Evolutionary conservation across 257 asterid species (phyloP), one percentile per base, ranked within the genome.

Genomic region (Osmanthus fragrans): DNA sequence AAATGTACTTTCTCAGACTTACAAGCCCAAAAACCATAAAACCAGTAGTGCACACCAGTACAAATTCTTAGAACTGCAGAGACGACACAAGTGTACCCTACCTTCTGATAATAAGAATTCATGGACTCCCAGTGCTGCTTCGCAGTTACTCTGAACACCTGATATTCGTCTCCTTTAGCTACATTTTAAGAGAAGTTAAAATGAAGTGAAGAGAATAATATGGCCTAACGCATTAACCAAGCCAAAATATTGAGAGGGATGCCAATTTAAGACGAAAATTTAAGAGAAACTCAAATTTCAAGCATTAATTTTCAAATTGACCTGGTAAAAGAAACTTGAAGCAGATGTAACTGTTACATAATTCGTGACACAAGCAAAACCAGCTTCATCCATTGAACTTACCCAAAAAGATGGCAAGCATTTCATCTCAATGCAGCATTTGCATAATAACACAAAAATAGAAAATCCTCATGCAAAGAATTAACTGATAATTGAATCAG

Each of bases 81-180:
- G 70, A 74, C 23, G 32, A 76, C 8, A 76, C 40, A 27, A 75
- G 64, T 32, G 76, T 74, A 72, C 40, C 67, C 77, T 63, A 95
- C 98, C 93, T 88, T 93, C 80, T 90, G 96, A 90, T 89, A 93
- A 84, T 87, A 88, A 23, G 88, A 87, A 76, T 85, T 96, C 97
- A 88, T 90, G 0, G 97, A 92, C 76, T 82, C 90, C 94, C 94
- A 96, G 85, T 93, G 97, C 82, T 87, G 86, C 80, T 86, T 88
- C 4, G 99, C 90, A 80, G 86, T 54, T 82, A 83, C 89, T 86
- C 97, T 92, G 73, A 85, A 88, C 82, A 82, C 89, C 63, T 81
- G 90, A 89, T 93, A 96, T 74, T 93, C 98, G 54, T 88, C 93
- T 83, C 94, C 97, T 84, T 88, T 80, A 82, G 85, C 97, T 95